Conservation (phyloP, 148 eudicot species). For the Chenopodium album region DNA sequence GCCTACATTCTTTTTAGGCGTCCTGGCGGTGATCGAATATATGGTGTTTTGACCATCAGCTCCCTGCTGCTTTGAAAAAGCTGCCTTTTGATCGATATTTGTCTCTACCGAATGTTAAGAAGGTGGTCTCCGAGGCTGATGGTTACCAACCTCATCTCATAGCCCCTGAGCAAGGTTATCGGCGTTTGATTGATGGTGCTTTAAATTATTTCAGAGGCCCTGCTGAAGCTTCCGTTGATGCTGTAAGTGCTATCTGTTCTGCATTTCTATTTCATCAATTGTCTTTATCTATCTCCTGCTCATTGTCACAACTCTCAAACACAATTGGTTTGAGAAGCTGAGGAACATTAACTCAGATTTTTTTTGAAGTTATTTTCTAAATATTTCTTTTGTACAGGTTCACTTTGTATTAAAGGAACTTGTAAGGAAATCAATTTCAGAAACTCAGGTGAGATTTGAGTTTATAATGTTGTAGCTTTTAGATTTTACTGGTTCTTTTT, state of each 20-base stretch:
- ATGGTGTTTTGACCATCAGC: constrained; percentile 86
- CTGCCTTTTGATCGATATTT: constrained; percentile 84
- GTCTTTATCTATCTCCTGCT: constrained; percentile 1
- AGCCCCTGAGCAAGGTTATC: constrained; percentile 86
- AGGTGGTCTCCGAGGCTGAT: constrained; percentile 70
- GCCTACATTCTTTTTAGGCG: constrained; percentile 45
- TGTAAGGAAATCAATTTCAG: constrained; percentile 70
- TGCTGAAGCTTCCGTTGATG: constrained; percentile 84
- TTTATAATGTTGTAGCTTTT: not conserved
- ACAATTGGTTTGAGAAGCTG: not conserved
- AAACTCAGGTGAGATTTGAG: constrained; percentile 52
- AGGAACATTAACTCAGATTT: not conserved
- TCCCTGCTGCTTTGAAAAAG: constrained; percentile 79
- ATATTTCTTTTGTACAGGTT: constrained; percentile 38
- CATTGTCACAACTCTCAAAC: not conserved
- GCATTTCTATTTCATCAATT: not conserved
- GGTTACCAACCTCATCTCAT: constrained; percentile 87
- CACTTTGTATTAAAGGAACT: constrained; percentile 75
- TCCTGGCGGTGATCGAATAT: constrained; percentile 77
- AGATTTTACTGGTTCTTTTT: not conserved
- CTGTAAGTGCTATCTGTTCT: constrained; percentile 43
- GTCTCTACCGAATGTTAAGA: constrained; percentile 60
- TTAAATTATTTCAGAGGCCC: constrained; percentile 70
- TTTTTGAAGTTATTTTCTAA: not conserved
- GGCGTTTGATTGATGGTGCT: constrained; percentile 74